Percentiles rank a stretch among this genome's conserved stretches.
phyloP scores from a whole-genome alignment of 2,329 filamentous ascomycete genomes.

The Drechslerella coelobrocha region DNA sequence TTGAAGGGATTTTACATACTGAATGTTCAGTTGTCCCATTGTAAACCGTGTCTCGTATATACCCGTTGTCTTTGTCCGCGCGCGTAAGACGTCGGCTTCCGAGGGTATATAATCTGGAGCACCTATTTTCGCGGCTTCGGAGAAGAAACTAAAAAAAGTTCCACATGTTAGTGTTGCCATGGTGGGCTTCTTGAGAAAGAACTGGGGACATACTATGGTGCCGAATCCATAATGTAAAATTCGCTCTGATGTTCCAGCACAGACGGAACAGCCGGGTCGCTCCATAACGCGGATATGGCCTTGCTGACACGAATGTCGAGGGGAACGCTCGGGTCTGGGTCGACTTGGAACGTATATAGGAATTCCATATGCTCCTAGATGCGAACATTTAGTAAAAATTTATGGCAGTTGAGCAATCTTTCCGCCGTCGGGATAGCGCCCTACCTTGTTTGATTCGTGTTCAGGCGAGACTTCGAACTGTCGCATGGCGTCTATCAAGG shows the following conservation, averaged over 20 bases:
- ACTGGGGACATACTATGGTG: conserved; percentile 78
- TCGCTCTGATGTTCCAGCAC: conserved; percentile 94
- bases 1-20: conserved; percentile 67
- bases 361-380: conserved; percentile 79
- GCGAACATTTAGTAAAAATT: no score
- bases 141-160: conserved; percentile 80
- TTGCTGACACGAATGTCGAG: conserved; percentile 81
- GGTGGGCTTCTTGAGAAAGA: conserved; percentile 26
- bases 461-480: conserved; percentile 83
- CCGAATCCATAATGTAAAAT: conserved; percentile 99
- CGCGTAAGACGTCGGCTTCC: conserved; percentile 92
- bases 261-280: conserved; percentile 79
- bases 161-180: conserved; percentile 53
- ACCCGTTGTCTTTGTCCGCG: conserved; percentile 96
- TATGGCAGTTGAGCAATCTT: no score
- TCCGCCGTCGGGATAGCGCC: no score
- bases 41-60: conserved; percentile 99
- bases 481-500: conserved; percentile 86
- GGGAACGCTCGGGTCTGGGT: conserved; percentile 84
- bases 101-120: conserved; percentile 84
- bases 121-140: conserved; percentile 86
- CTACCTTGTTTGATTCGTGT: conserved; percentile 53
- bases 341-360: conserved; percentile 84
- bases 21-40: conserved; percentile 98
- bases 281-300: conserved; percentile 87